Evolutionary conservation across 352 stramenopile species (phyloP).

Genomic region (Aphanomyces stellatus): DNA sequence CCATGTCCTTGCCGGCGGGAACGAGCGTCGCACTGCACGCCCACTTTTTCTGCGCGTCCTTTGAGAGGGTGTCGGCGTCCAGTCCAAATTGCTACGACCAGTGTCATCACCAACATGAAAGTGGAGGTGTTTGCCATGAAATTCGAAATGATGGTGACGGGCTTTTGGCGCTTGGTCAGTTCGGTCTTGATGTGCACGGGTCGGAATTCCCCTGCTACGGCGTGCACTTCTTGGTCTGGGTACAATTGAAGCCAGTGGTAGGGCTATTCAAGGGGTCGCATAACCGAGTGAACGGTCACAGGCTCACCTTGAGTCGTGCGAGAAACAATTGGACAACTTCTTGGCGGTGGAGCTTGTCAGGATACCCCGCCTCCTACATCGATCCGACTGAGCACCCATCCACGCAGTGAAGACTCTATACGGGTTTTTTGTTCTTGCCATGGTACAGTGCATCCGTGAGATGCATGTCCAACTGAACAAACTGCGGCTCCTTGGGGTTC

Average conservation of each 20-base stretch:
- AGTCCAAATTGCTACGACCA: slow-evolving; percentile 59
- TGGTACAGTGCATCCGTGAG: slow-evolving; percentile 63
- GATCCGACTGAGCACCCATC: background rate
- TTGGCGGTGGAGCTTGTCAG: slow-evolving; percentile 5
- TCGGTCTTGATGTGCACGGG: slow-evolving; percentile 61
- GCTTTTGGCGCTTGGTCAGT: slow-evolving; percentile 59
- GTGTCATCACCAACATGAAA: background rate
- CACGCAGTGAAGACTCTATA: background rate
- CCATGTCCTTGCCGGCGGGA: slow-evolving; percentile 46
- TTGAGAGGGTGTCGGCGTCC: slow-evolving; percentile 52
- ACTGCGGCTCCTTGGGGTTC: slow-evolving; percentile 54
- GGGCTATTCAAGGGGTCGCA: background rate
- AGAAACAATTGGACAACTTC: slow-evolving; percentile 5
- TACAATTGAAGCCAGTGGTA: slow-evolving; percentile 68
- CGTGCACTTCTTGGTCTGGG: slow-evolving; percentile 53
- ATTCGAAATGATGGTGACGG: slow-evolving; percentile 55
- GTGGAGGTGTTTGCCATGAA: slow-evolving; percentile 26
- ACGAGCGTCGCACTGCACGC: slow-evolving; percentile 53
- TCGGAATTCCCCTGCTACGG: slow-evolving; percentile 42
- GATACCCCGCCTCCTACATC: slow-evolving; percentile 4
- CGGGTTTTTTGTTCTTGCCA: slow-evolving; percentile 44
- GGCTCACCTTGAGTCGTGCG: background rate
- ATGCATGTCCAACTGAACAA: slow-evolving; percentile 46
- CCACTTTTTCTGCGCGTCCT: slow-evolving; percentile 78
- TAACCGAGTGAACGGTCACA: background rate